These are phyloP conservation scores for Scheffersomyces segobiensis DNA, from an alignment of 1,139 yeast species.

Conservation along the genomic window DNA sequence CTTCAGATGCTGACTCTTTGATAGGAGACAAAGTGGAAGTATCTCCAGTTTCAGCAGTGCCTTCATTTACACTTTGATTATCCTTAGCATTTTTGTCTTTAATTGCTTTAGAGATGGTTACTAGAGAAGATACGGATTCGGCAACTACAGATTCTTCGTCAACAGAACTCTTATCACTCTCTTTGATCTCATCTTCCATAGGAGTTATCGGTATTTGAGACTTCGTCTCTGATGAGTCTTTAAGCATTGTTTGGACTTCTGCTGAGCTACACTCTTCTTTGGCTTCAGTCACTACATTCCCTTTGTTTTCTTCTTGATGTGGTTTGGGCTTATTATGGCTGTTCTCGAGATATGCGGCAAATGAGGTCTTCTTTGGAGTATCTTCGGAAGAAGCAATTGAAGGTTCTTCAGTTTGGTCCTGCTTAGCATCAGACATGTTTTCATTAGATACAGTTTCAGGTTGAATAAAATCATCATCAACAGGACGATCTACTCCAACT, in stretches of 20 bases:
- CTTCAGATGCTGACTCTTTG: slow-evolving; percentile 15
- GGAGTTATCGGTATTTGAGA: neutral
- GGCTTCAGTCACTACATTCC: neutral
- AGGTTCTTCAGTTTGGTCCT: neutral
- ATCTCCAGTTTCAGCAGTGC: slow-evolving; percentile 8
- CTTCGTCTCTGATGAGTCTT: neutral
- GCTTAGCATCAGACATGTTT: neutral
- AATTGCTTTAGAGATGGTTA: neutral
- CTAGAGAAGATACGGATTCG: neutral
- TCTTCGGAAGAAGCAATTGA: neutral
- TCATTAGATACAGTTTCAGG: neutral
- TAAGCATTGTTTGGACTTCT: neutral
- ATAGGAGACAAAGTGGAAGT: slow-evolving; percentile 26
- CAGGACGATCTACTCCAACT: no score
- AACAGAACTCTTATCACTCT: neutral
- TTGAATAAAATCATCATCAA: no score
- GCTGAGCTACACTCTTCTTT: neutral
- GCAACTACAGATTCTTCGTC: neutral
- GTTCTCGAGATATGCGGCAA: slow-evolving; percentile 15
- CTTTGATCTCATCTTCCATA: neutral
- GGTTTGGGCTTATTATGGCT: slow-evolving; percentile 7
- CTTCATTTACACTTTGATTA: neutral
- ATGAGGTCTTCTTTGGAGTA: slow-evolving; percentile 10
- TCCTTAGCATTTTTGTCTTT: neutral
- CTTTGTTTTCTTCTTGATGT: neutral